Conservation (phyloP, 2,329 filamentous ascomycete species). For the Diatrype stigma region DNA sequence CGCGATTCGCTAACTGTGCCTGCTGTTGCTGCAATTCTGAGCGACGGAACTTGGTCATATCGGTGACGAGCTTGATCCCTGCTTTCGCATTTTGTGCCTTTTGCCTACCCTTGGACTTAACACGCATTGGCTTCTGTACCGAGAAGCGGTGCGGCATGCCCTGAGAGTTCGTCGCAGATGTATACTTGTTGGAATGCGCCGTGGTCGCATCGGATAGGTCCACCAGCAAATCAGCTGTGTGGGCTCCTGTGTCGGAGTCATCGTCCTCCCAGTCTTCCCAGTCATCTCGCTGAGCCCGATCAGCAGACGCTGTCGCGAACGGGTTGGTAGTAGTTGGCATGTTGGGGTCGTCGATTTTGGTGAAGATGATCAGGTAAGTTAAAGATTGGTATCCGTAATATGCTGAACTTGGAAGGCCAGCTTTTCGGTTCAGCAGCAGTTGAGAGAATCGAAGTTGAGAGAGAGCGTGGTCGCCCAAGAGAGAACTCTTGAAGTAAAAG, state of each 20-base stretch:
- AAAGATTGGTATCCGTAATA: conserved; percentile 9
- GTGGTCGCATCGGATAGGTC: conserved; percentile 16
- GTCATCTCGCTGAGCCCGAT: conserved; percentile 28
- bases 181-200: conserved; percentile 10
- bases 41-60: conserved; percentile 53
- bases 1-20: conserved; percentile 24
- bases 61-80: conserved; percentile 66
- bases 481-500: background rate
- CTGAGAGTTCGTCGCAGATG: too few relatives aligned
- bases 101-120: conserved; percentile 58
- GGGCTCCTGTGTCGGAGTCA: conserved; percentile 6
- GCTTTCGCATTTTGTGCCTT: conserved; percentile 57
- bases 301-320: conserved; percentile 10
- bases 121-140: conserved; percentile 37
- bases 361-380: conserved; percentile 1
- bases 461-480: background rate
- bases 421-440: conserved; percentile 15
- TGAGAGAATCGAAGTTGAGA: conserved; percentile 9
- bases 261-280: conserved; percentile 25
- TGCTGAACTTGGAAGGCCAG: conserved; percentile 24
- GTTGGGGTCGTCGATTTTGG: conserved; percentile 7
- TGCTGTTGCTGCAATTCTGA: conserved; percentile 37
- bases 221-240: conserved; percentile 18
- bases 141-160: conserved; percentile 28
- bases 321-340: conserved; percentile 17